Base-by-base conservation (phyloP, 1,284 basidiomycete genomes). In the Rhodotorula sp. region DNA sequence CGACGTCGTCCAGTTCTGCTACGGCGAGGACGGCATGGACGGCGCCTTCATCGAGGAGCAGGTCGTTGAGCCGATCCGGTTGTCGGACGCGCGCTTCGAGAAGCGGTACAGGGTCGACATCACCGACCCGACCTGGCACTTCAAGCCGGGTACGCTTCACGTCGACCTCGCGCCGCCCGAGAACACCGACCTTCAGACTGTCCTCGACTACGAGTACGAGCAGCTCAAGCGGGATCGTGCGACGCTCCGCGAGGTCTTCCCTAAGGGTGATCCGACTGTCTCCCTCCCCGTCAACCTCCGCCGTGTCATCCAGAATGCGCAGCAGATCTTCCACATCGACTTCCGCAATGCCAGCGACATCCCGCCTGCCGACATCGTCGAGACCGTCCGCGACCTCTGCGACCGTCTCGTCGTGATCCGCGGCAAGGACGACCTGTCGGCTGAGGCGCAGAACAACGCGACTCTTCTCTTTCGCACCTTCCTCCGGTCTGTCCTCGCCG, bases 1-100 rank as follows among this genome's bases (percentile, higher is more conserved):
- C 18, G 94, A 97, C 80, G 87, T 99, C 56, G 87, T 99, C 47
- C 94, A 99, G 80, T 99, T 99, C 81, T 86, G 94, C 28, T 99
- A 99, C 76, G 94, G 96, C 56, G 96, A 99, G 80, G 96, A 99
- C 77, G 94, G 96, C 47, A 96, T 99, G 89, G 96, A 99, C 78
- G 95, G 93, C 72, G 92, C 94, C 0, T 94, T 90, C 81, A 97
- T 99, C 80, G 96, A 99, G 83, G 88, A 89, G 73, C 96, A 99
- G 82, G 89, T 86, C 61, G 88, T 98, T 67, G 91, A 96, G 76
- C 92, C 91, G 0, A 93, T 94, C 75, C 87, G 87, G 54, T 84
- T 97, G 69, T 91, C 87, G 76, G 83, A 97, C 80, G 85, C 85
- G 69, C 88, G 91, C 67, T 99, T 98, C 82, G 89, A 92, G 78